Base-by-base conservation (phyloP, 2,329 filamentous ascomycete species). In the Neodidymelliopsis sp. region DNA sequence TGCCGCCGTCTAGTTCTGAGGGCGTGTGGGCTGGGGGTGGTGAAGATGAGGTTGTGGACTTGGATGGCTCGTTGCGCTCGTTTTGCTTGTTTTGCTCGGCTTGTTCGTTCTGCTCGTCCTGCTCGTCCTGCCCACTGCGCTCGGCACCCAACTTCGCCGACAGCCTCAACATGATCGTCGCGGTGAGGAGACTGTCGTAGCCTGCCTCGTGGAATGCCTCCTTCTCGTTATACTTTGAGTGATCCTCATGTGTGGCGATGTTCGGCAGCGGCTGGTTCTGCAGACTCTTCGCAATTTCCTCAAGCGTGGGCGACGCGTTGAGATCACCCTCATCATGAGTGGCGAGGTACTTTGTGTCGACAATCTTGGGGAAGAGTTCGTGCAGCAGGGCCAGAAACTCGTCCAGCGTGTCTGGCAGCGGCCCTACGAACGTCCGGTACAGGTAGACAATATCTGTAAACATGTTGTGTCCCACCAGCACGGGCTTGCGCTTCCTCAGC, bases 361-460 rank as follows among this genome's bases (percentile, higher is more conserved):
- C 73, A 12, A 87, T 73, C 4, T 77, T 59, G 0, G 84, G 84
- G 56, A 85, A 86, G 3, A 82, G 60, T 9, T 74, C 59, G 54
- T 84, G 78, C 2, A 86, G 75, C 2, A 71, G 64, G 5, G 66
- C 50, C 28, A 77, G 72, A 59, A 88, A 89, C 16, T 79, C 79
- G 2, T 77, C 73, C 1, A 86, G 66, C 0, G 73, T 80, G 2
- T 74, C 51, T 0, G 85, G 86, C 2, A 88, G 71, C 1, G 71
- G 54, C 1, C 82, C 83, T 38, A 87, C 75, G 65, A 89, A 89
- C 1, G 78, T 80, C n/a, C 76, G 70, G 65, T 87, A 85, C 25
- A 88, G 69, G 59, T 87, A 87, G 25, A 83, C 78, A 3, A 89
- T 73, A 57, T 89, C 85, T 2, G 81, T 79, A 54, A 88, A 83